Evolutionary conservation across 208 protist genomes (phyloP).

Genomic region (Angomonas deanei): DNA sequence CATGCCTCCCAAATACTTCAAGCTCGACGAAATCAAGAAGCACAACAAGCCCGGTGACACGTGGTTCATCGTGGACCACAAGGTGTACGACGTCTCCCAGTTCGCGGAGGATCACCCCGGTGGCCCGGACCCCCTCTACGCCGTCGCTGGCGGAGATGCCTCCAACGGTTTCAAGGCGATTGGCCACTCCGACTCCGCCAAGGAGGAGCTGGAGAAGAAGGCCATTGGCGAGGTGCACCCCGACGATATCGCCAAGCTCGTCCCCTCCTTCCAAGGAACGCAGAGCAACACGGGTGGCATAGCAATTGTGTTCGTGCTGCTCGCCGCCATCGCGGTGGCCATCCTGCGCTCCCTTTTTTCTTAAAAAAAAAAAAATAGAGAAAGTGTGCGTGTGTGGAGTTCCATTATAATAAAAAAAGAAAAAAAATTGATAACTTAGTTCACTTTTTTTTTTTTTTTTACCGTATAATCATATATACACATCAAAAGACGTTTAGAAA

Average conservation of each 20-base stretch:
- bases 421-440: neutral
- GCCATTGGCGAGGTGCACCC: slow-evolving; percentile 51
- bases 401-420: neutral
- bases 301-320: slow-evolving; percentile 23
- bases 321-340: slow-evolving; percentile 13
- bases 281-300: slow-evolving; percentile 16
- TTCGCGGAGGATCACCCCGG: slow-evolving; percentile 77
- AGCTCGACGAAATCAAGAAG: slow-evolving; percentile 34
- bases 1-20: slow-evolving; percentile 17
- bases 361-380: neutral
- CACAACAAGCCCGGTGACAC: slow-evolving; percentile 46
- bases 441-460: neutral
- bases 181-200: slow-evolving; percentile 47
- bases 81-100: slow-evolving; percentile 68
- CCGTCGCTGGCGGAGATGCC: slow-evolving; percentile 54
- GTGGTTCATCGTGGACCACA: slow-evolving; percentile 76
- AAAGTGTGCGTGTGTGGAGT: neutral
- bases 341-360: slow-evolving; percentile 17
- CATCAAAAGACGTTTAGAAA: neutral
- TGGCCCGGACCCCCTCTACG: slow-evolving; percentile 49
- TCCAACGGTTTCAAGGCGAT: slow-evolving; percentile 63
- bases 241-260: slow-evolving; percentile 24
- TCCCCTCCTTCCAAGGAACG: slow-evolving; percentile 16
- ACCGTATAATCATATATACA: neutral
- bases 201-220: slow-evolving; percentile 38